Base-by-base conservation (phyloP, 78 protist genomes). In the Abeoforma whisleri region DNA sequence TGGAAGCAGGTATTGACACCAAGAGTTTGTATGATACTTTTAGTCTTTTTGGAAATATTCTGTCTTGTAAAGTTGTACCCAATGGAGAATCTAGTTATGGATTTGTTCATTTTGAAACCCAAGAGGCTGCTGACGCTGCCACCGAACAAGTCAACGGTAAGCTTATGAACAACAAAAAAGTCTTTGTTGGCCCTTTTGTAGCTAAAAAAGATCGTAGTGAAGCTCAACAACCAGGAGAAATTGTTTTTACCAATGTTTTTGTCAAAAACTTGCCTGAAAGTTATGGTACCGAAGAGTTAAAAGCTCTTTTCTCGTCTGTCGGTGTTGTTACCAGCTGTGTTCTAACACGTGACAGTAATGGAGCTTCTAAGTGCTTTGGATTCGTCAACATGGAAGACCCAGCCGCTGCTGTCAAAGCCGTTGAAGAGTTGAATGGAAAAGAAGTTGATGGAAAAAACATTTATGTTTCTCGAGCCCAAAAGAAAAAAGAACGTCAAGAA, bases 81-180 rank as follows among this genome's bases (percentile, higher is more conserved):
- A 89, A 88, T 48, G 69, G 77, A 39, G 91, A 81, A 31, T 81
- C 90, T 57, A 98, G 99, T 33, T 95, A 93, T 77, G 99, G 97
- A 35, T 96, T 91, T 70, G 97, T 96, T 30, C 98, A 96, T 87
- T 96, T 90, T 72, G 97, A 94, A 84, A 90, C 89, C 40, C 80
- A 89, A 73, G 94, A 94, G 33, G 91, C 94, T 23, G 98, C 98
- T 39, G 88, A 91, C 5, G 37, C 86, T 36, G 98, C 97, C 40
- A 93, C 96, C 72, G 88, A 72, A n/a, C 84, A 86, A 73, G 96
- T 95, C 87, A 96, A 97, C 91, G 96, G 94, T 87, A 95, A 88
- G 97, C 73, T 89, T 57, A 34, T 96, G 86, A 81, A 86, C 81
- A 94, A 87, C 19, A 71, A 8, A 57, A 16, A 73, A 62, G 84